phyloP scores from a whole-genome alignment of 176 grass and related monocot genomes.

The Aegilops tauschii region DNA sequence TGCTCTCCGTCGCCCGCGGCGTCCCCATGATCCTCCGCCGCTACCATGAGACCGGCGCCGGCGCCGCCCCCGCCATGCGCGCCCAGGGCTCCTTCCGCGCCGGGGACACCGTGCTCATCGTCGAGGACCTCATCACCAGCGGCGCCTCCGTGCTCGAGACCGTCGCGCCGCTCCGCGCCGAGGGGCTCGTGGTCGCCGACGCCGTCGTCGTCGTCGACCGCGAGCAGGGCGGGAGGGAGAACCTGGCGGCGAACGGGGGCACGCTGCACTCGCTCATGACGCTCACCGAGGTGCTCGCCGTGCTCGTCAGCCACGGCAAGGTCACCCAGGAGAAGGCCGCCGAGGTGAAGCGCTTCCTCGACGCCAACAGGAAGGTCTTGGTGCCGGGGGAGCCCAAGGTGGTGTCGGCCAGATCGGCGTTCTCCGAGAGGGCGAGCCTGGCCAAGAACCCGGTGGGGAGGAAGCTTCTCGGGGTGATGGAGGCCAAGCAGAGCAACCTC shows the following conservation, averaged over 20 bases:
- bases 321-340: slow-evolving; percentile 46
- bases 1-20: slow-evolving; percentile 45
- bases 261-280: slow-evolving; percentile 48
- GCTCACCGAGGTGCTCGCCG: slow-evolving; percentile 55
- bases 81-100: slow-evolving; percentile 50
- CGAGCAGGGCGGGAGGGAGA: slow-evolving; percentile 70
- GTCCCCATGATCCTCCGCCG: slow-evolving; percentile 89
- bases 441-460: slow-evolving; percentile 58
- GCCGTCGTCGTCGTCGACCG: slow-evolving; percentile 44
- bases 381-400: slow-evolving; percentile 18
- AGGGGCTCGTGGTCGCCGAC: slow-evolving; percentile 46
- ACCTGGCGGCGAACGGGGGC: slow-evolving; percentile 46
- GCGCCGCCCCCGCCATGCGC: neutral
- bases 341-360: slow-evolving; percentile 66
- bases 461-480: slow-evolving; percentile 73
- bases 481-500: slow-evolving; percentile 64
- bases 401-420: slow-evolving; percentile 11
- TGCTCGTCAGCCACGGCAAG: slow-evolving; percentile 43
- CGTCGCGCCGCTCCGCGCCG: slow-evolving; percentile 38
- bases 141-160: slow-evolving; percentile 76
- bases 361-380: slow-evolving; percentile 50
- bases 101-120: slow-evolving; percentile 49
- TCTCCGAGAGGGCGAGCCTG: slow-evolving; percentile 50
- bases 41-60: slow-evolving; percentile 42
- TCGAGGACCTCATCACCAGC: slow-evolving; percentile 83